These are phyloP conservation scores for Nemania serpens DNA, from an alignment of 2,329 filamentous ascomycete species.

Conservation along the genomic window DNA sequence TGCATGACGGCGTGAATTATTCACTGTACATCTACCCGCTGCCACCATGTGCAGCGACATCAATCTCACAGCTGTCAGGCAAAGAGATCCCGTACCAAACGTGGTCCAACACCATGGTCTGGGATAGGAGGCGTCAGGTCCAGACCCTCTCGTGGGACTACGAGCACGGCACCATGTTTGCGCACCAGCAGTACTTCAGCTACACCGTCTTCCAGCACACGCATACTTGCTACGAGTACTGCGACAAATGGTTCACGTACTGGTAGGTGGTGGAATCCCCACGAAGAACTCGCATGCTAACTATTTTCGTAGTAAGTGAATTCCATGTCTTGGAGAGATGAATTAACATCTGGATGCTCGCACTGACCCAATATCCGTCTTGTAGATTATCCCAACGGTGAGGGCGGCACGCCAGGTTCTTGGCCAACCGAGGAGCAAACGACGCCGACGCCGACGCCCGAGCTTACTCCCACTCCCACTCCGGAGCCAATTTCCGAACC, in stretches of 20 bases:
- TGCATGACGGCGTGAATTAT: slow-evolving; percentile 22
- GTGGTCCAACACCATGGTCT: slow-evolving; percentile 18
- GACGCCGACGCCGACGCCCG: slow-evolving; percentile 7
- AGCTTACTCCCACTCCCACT: neutral
- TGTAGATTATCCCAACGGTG: slow-evolving; percentile 22
- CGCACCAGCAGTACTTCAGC: neutral
- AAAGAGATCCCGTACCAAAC: slow-evolving; percentile 25
- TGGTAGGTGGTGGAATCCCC: slow-evolving; percentile 4
- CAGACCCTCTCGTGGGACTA: slow-evolving; percentile 27
- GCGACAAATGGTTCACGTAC: slow-evolving; percentile 24
- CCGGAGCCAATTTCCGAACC: neutral
- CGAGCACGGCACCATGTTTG: slow-evolving; percentile 24
- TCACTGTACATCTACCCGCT: slow-evolving; percentile 19
- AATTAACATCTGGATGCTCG: no score
- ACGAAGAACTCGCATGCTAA: neutral
- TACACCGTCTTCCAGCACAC: slow-evolving; percentile 30
- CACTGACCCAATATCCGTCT: neutral
- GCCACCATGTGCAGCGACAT: slow-evolving; percentile 24
- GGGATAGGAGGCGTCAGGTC: slow-evolving; percentile 26
- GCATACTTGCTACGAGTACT: slow-evolving; percentile 31
- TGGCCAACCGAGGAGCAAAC: slow-evolving; percentile 10
- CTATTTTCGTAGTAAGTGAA: slow-evolving; percentile 11
- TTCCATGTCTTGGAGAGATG: no score
- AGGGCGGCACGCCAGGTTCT: slow-evolving; percentile 11
- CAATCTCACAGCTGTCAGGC: slow-evolving; percentile 25